Base-by-base conservation (phyloP, 2,329 filamentous ascomycete species). In the Thelonectria discophora region DNA sequence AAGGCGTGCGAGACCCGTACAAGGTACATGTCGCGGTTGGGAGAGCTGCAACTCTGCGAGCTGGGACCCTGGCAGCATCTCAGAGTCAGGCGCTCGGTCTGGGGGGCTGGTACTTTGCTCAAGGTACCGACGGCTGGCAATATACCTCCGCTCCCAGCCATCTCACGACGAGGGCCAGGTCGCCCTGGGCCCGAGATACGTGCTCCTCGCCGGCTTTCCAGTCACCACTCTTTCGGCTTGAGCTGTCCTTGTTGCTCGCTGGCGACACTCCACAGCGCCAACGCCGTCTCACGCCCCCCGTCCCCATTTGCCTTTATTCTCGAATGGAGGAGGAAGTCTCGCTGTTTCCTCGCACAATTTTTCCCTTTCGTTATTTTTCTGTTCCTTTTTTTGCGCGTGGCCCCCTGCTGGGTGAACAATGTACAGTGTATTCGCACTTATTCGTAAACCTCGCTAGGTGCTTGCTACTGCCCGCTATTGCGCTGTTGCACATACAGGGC, bases 251-350 rank as follows among this genome's bases (percentile, higher is more conserved):
- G 37, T 40, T 54, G 34, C 34, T 15, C 46, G 60, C 57, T 56
- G 17, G 52, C 47, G 55, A 49, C 61, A 60, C 61, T 63, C 61
- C 61, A 58, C 61, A 43, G 53, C 53, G 43, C 53, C 50, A 53
- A 43, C 57, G 53, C 18, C 47, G 37, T 27, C 24, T 20, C 58
- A 61, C 52, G 32, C 58, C 58, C 58, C 42, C 45, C 20, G 42
- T 51, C 42, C 58, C n/a, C 39, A 34, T 39, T 49, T 30, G 30
- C 46, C 34, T 37, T 37, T 37, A 37, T 37, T 37, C 34, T 37
- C 15, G 27, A 49, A 39, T 18, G 34, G 42, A 60, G 37, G 43
- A 24, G 24, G 45, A 45, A 39, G 42, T 54, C 34, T 53, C 45
- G 39, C 52, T 45, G 17, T 20, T 45, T 45, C 21, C 42, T 21